Conservation (phyloP, 2,329 filamentous ascomycete genomes). For the Exserohilum turcica region DNA sequence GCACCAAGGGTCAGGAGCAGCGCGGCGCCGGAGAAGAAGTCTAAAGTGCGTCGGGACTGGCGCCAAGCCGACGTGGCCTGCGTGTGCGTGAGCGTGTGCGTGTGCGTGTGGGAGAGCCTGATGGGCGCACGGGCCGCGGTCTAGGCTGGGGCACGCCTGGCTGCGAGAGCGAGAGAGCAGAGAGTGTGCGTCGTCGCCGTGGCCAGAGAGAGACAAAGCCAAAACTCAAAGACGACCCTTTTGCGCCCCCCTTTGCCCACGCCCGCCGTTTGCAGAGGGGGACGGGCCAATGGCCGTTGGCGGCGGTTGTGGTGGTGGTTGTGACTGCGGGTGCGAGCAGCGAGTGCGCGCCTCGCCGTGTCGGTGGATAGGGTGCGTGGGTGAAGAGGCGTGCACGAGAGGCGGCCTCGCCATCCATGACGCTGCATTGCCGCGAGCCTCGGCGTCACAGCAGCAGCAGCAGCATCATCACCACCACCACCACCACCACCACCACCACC, state of each 20-base stretch:
- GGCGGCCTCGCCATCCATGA: conserved; percentile 10
- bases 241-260: conserved; percentile 23
- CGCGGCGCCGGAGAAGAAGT: conserved; percentile 7
- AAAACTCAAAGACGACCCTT: conserved; percentile 27
- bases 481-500: too few relatives aligned
- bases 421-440: conserved; percentile 19
- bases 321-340: conserved; percentile 8
- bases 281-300: conserved; percentile 25
- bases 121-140: conserved; percentile 38
- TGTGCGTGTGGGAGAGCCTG: conserved; percentile 22
- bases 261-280: conserved; percentile 28
- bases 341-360: too few relatives aligned
- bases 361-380: conserved; percentile 19
- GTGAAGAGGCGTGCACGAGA: conserved; percentile 17
- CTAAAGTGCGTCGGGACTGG: conserved; percentile 42
- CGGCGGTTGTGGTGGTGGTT: conserved; percentile 22
- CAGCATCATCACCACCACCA: too few relatives aligned
- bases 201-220: conserved; percentile 43
- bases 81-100: too few relatives aligned
- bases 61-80: conserved; percentile 36
- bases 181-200: not conserved
- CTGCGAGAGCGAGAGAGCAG: not conserved
- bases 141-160: conserved; percentile 38
- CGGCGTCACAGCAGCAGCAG: too few relatives aligned
- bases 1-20: conserved; percentile 42